Conservation (phyloP, 1,284 basidiomycete genomes). For the Kalmanozyma brasiliensis region DNA sequence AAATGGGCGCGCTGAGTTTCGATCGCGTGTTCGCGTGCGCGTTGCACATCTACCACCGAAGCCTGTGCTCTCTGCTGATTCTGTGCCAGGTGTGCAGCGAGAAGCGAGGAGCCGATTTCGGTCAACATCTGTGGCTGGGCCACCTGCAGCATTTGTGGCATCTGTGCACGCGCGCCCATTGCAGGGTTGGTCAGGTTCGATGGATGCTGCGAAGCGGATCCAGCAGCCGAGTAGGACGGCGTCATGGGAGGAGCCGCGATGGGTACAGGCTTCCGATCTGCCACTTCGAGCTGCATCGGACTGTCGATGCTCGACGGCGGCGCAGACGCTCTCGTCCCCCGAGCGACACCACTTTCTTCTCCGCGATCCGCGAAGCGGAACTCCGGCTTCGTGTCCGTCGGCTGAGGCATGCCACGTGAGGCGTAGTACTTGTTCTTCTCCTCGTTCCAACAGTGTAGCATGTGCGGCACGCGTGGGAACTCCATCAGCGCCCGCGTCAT, state of each 20-base stretch:
- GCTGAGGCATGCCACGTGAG: constrained; percentile 12
- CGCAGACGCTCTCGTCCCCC: constrained; percentile 1
- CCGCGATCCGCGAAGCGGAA: constrained; percentile 28
- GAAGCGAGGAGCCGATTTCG: constrained; percentile 1
- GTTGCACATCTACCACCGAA: background rate
- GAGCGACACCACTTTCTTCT: background rate
- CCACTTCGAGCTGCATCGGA: background rate
- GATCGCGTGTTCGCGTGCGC: background rate
- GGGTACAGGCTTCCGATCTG: constrained; percentile 1
- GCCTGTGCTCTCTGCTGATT: background rate
- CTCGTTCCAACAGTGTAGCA: constrained; percentile 34
- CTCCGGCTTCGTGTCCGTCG: constrained; percentile 32
- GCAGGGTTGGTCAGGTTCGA: background rate
- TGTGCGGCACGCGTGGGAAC: constrained; percentile 39
- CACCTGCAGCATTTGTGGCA: background rate
- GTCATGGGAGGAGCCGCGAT: constrained; percentile 4
- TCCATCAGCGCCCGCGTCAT: constrained; percentile 38
- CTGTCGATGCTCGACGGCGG: background rate
- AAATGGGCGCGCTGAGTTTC: no score
- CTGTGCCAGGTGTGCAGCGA: background rate
- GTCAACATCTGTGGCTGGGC: constrained; percentile 1
- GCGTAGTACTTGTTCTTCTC: constrained; percentile 33
- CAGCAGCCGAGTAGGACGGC: constrained; percentile 1
- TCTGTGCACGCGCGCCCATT: no score
- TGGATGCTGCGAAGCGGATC: background rate